Evolutionary conservation across 2,329 filamentous ascomycete genomes (phyloP).

Genomic region (Fusarium sublunatum): DNA sequence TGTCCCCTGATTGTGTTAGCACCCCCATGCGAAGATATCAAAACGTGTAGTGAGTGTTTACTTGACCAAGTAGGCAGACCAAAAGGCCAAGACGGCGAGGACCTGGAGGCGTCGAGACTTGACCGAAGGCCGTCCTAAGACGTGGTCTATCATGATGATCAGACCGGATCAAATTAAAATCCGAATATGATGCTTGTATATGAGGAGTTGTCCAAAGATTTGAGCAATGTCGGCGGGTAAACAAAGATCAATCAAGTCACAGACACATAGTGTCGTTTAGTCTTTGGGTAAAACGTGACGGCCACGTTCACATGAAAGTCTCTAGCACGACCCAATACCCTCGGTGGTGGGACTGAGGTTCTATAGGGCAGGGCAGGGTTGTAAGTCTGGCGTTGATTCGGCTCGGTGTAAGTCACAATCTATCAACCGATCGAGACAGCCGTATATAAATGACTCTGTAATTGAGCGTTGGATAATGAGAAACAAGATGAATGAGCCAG

Average conservation of each 20-base stretch:
- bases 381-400: constrained; percentile 13
- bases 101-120: constrained; percentile 95
- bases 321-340: constrained; percentile 26
- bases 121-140: constrained; percentile 88
- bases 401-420: constrained; percentile 5
- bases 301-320: constrained; percentile 44
- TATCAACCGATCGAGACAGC: constrained; percentile 4
- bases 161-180: constrained; percentile 3
- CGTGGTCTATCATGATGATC: constrained; percentile 78
- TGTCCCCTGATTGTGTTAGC: constrained; percentile 71
- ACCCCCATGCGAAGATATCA: background rate
- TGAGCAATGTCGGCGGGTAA: constrained; percentile 5
- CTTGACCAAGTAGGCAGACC: constrained; percentile 86
- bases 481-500: background rate
- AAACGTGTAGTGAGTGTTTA: constrained; percentile 52
- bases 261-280: constrained; percentile 35
- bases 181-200: background rate
- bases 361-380: constrained; percentile 23
- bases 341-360: constrained; percentile 28
- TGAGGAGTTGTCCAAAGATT: background rate
- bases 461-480: background rate
- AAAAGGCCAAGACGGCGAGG: constrained; percentile 89
- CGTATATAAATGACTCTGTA: background rate
- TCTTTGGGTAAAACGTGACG: constrained; percentile 18
- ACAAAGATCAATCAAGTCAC: constrained; percentile 23